Evolutionary conservation across 1,139 yeast species (phyloP).

Genomic region (Pneumocystis murina): DNA sequence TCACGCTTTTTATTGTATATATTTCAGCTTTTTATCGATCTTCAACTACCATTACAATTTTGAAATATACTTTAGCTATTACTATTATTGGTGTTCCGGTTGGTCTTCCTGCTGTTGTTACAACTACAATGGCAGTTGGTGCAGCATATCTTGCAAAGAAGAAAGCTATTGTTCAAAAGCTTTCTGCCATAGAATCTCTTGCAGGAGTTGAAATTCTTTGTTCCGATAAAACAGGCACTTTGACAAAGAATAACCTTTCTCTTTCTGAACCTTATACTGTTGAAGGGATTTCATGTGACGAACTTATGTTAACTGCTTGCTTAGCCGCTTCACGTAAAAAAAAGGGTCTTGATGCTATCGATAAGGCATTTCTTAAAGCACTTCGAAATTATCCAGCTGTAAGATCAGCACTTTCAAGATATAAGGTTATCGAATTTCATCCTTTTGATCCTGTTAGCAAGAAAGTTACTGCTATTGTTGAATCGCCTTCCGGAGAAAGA

Average conservation of each 20-base stretch:
- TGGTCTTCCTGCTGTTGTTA: conserved; percentile 98
- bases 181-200: conserved; percentile 93
- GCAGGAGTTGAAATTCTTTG: conserved; percentile 99
- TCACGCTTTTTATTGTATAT: conserved; percentile 84
- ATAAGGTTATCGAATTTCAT: conserved; percentile 52
- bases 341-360: conserved; percentile 98
- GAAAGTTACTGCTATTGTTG: conserved; percentile 55
- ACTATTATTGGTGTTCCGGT: conserved; percentile 99
- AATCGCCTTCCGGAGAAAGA: conserved; percentile 53
- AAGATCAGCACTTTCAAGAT: conserved; percentile 47
- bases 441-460: conserved; percentile 62
- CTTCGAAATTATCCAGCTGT: conserved; percentile 48
- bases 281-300: conserved; percentile 96
- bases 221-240: conserved; percentile 98
- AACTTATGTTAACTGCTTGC: conserved; percentile 94
- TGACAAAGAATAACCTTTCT: conserved; percentile 92
- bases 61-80: conserved; percentile 85
- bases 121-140: conserved; percentile 99
- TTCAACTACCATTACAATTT: conserved; percentile 70
- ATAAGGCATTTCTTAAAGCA: conserved; percentile 91
- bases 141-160: conserved; percentile 98
- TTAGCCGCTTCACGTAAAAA: conserved; percentile 96
- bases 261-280: conserved; percentile 98
- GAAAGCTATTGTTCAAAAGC: conserved; percentile 95
- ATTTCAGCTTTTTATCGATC: conserved; percentile 91